Evolutionary conservation across 1,284 basidiomycete genomes (phyloP).

Genomic region (Ceratobasidium sp.): DNA sequence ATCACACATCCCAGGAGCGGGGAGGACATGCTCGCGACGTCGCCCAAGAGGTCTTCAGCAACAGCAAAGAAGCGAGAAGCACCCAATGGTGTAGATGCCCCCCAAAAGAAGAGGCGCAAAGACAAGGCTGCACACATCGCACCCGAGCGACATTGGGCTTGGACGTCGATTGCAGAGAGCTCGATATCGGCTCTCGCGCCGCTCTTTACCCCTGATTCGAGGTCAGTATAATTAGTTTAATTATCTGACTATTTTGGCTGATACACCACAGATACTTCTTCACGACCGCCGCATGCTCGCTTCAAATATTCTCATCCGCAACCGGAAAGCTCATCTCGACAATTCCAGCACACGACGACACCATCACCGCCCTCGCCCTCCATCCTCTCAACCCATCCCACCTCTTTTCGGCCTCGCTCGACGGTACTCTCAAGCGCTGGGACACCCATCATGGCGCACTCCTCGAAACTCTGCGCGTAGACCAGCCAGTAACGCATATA

Average conservation of each 20-base stretch:
- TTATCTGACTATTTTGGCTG: slow-evolving; percentile 39
- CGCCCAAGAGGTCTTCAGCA: slow-evolving; percentile 28
- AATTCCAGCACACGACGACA: slow-evolving; percentile 61
- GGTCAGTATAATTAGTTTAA: slow-evolving; percentile 58
- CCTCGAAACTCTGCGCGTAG: slow-evolving; percentile 74
- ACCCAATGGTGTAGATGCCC: not conserved
- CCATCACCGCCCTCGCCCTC: slow-evolving; percentile 78
- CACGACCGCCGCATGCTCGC: slow-evolving; percentile 73
- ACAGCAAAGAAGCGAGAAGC: slow-evolving; percentile 25
- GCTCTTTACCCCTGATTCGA: slow-evolving; percentile 85
- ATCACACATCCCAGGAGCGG: slow-evolving; percentile 25
- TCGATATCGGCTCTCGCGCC: slow-evolving; percentile 70
- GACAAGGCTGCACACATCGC: not conserved
- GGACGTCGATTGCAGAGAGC: slow-evolving; percentile 75
- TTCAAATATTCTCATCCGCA: slow-evolving; percentile 81
- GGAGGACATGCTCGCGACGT: slow-evolving; percentile 35
- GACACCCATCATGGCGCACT: slow-evolving; percentile 89
- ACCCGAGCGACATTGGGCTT: slow-evolving; percentile 59
- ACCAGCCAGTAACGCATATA: slow-evolving; percentile 75
- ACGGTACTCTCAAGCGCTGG: slow-evolving; percentile 90
- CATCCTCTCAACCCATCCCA: slow-evolving; percentile 91
- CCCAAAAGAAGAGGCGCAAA: slow-evolving; percentile 3
- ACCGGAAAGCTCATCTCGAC: slow-evolving; percentile 85
- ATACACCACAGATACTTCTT: slow-evolving; percentile 78
- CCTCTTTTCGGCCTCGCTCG: slow-evolving; percentile 83